Base-by-base conservation (phyloP, 1,284 basidiomycete genomes). In the Schizopora paradoxa region DNA sequence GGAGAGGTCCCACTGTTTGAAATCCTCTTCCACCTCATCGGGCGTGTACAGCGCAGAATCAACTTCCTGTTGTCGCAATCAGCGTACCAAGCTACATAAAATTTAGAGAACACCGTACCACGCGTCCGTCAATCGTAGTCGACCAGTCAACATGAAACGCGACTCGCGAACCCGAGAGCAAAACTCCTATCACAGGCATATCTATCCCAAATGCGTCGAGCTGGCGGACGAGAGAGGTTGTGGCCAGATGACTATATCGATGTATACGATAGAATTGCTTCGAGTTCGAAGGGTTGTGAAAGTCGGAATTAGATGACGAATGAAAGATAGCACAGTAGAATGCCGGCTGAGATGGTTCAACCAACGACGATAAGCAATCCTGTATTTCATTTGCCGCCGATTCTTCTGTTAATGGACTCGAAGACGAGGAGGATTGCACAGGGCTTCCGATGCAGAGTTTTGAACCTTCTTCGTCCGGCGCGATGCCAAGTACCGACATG, bases 101-200 rank as follows among this genome's bases (percentile, higher is more conserved):
- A n/a, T n/a, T n/a, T n/a, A n/a, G n/a, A n/a, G n/a, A n/a, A n/a
- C n/a, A n/a, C n/a, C 47, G 11, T 33, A 49, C 47, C 28, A 45
- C 23, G 11, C 22, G 26, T 14, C 33, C 43, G 28, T 45, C 14
- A 13, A 23, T 14, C 26, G 27, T 32, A 25, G 41, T 23, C 26
- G 38, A 45, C 47, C 47, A 49, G 35, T 49, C 47, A 43, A 45
- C 23, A 26, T 49, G 47, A 23, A 49, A 33, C 5, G 47, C 47
- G 21, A 49, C 43, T 18, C 23, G 27, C n/a, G 23, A 37, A 11
- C 21, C 22, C 11, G 21, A 26, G 4, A 49, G 31, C 14, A 45
- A 32, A 8, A 49, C 25, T 2, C 47, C 47, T 11, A 49, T 33
- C 7, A 49, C 16, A n/a, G 47, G 47, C 7, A 31, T 40, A 38